Percentiles rank a stretch among this genome's conserved stretches.
Conservation (phyloP, 2,329 filamentous ascomycete species). For the Paecilomyces dactylethromorphus region DNA sequence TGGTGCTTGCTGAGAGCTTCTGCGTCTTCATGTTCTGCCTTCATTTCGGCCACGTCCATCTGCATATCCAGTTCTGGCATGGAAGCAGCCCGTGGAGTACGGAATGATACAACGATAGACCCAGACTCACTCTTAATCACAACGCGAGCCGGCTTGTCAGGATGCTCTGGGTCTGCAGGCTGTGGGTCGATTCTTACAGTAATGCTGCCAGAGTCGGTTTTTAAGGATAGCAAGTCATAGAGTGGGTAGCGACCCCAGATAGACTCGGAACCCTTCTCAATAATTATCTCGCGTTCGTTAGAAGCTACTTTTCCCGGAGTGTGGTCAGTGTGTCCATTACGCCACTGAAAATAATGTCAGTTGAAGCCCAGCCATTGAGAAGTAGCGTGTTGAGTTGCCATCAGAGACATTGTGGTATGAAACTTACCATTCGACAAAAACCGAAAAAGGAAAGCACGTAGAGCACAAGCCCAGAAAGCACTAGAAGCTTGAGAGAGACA, state of each 20-base stretch:
- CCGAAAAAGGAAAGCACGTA: neutral
- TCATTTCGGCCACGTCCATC: conserved; percentile 1
- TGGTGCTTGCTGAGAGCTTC: neutral
- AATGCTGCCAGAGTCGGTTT: conserved; percentile 23
- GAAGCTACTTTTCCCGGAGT: neutral
- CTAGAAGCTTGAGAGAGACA: neutral
- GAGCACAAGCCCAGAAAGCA: neutral
- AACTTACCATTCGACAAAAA: neutral
- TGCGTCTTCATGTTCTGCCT: neutral
- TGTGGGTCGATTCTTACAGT: conserved; percentile 23
- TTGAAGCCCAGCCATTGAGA: neutral
- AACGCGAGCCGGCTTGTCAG: conserved; percentile 20
- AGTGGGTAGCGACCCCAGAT: conserved; percentile 24
- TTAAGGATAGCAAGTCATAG: conserved; percentile 23
- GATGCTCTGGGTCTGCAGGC: conserved; percentile 18
- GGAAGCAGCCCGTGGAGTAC: neutral
- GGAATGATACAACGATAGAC: conserved; percentile 18
- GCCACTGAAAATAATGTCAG: neutral
- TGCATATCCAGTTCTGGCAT: conserved; percentile 1
- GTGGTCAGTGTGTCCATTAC: neutral
- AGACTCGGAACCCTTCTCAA: conserved; percentile 10
- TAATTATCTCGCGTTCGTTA: conserved; percentile 11
- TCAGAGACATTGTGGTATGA: too few species aligned
- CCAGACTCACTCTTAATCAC: conserved; percentile 18
- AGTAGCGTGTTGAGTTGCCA: too few species aligned